Evolutionary conservation across 202 grass and related monocot species (phyloP), one percentile per base, ranked within the genome.

Genomic region (Hordeum pubiflorum): DNA sequence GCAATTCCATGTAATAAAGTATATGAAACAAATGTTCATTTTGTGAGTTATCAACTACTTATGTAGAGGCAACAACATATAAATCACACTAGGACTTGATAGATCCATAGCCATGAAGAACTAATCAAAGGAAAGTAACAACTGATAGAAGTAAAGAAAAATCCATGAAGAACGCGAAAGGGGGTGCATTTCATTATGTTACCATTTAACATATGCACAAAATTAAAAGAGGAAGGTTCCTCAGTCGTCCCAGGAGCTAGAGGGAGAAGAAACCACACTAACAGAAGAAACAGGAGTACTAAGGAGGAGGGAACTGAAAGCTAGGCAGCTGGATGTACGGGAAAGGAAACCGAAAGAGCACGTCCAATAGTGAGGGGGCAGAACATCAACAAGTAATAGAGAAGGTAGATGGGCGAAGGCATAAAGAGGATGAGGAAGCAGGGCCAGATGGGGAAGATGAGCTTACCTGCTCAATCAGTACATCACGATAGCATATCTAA

Each of bases 241-340:
- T 26, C 21, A 4, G 23, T 60, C 20, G 2, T 58, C 55, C 23
- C 2, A 58, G 9, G 20, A 23, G 55, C 20, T 26, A 97, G 36
- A 38, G 34, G 34, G 34, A 36, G 72, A 82, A 90, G 87, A 71
- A 93, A 41, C 39, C 10, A 41, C 39, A 41, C 39, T 41, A 41
- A 41, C 10, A 10, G 39, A 41, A 0, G 23, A 60, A 32, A 26
- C 11, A 12, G 7, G 13, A 63, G 27, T 6, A 23, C 56, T 58
- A 58, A 27, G 58, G 23, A 61, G 11, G 24, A 6, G 26, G 34
- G 3, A 63, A 63, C 60, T 63, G 60, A 32, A 15, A 63, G 27
- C 36, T 33, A 32, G 14, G 60, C 26, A 33, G 26, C 13, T 63
- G 6, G 60, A 63, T 63, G 27, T 0, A 63, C 15, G 26, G 2